Evolutionary conservation across 345 rosid genomes (phyloP).

Genomic region (Sisymbrium irio): DNA sequence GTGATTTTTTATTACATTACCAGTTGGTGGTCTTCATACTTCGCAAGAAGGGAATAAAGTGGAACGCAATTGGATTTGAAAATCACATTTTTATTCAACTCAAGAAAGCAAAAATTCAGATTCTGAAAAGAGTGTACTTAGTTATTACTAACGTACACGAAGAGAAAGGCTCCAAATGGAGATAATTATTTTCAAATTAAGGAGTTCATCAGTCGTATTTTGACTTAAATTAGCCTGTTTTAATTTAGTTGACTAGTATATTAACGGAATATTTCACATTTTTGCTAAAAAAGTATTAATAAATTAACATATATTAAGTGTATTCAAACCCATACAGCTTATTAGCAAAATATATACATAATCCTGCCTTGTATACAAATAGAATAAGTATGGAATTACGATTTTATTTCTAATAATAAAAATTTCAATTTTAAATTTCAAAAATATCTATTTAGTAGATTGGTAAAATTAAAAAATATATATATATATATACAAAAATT

Average conservation of each 20-base stretch:
- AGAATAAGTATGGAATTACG: too few relatives aligned
- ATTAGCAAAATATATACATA: too few relatives aligned
- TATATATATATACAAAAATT: too few relatives aligned
- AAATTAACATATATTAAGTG: neutral
- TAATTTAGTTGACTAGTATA: neutral
- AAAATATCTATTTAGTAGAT: too few relatives aligned
- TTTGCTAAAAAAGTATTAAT: neutral
- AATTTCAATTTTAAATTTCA: too few relatives aligned
- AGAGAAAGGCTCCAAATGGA: neutral
- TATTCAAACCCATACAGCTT: neutral
- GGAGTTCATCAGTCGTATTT: neutral
- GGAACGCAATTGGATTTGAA: neutral
- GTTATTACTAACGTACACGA: neutral
- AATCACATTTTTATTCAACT: neutral
- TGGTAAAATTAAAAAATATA: too few relatives aligned
- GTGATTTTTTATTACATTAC: neutral
- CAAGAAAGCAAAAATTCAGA: neutral
- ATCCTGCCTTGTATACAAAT: too few relatives aligned
- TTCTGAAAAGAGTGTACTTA: neutral
- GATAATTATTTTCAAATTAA: neutral
- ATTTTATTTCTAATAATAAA: too few relatives aligned
- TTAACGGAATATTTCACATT: neutral
- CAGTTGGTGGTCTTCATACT: neutral
- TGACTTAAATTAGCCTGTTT: neutral
- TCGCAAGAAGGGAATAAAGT: neutral